Evolutionary conservation across 192 early-diverging fungal species (phyloP).

Genomic region (Piromyces sp.): DNA sequence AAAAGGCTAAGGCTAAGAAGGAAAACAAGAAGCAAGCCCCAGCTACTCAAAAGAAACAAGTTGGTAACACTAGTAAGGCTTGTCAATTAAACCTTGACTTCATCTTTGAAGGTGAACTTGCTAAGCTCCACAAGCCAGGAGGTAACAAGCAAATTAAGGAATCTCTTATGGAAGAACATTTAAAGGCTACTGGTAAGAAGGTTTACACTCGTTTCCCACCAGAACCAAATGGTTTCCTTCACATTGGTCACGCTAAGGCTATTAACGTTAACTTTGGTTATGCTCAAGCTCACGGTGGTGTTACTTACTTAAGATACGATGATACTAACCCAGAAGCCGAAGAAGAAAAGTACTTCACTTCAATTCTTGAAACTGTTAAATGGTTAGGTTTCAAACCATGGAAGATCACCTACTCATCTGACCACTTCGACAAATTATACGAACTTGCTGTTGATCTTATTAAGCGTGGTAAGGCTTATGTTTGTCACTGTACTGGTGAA

Average conservation of each 20-base stretch:
- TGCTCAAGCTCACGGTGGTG: slow-evolving; percentile 71
- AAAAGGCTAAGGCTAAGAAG: slow-evolving; percentile 13
- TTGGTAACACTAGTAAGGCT: slow-evolving; percentile 11
- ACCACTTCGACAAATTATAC: slow-evolving; percentile 91
- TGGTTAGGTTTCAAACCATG: slow-evolving; percentile 94
- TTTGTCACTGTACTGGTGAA: slow-evolving; percentile 89
- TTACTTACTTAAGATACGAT: slow-evolving; percentile 81
- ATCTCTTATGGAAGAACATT: slow-evolving; percentile 72
- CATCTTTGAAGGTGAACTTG: slow-evolving; percentile 81
- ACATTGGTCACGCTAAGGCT: slow-evolving; percentile 99
- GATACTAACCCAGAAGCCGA: slow-evolving; percentile 86
- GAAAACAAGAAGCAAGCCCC: slow-evolving; percentile 7
- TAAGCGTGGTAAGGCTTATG: slow-evolving; percentile 74
- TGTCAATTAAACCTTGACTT: slow-evolving; percentile 28
- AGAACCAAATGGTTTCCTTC: slow-evolving; percentile 96
- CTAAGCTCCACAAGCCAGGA: slow-evolving; percentile 81
- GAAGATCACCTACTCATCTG: slow-evolving; percentile 88
- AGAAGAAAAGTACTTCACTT: slow-evolving; percentile 85
- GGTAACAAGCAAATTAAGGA: slow-evolving; percentile 92
- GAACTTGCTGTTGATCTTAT: slow-evolving; percentile 87
- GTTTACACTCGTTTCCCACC: slow-evolving; percentile 98
- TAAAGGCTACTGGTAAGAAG: slow-evolving; percentile 72
- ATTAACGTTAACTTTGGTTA: slow-evolving; percentile 99
- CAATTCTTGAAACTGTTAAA: slow-evolving; percentile 78
- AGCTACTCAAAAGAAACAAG: slow-evolving; percentile 5